These are phyloP conservation scores for Penicillium sp. DNA, from an alignment of 2,329 filamentous ascomycete genomes.

Conservation along the genomic window DNA sequence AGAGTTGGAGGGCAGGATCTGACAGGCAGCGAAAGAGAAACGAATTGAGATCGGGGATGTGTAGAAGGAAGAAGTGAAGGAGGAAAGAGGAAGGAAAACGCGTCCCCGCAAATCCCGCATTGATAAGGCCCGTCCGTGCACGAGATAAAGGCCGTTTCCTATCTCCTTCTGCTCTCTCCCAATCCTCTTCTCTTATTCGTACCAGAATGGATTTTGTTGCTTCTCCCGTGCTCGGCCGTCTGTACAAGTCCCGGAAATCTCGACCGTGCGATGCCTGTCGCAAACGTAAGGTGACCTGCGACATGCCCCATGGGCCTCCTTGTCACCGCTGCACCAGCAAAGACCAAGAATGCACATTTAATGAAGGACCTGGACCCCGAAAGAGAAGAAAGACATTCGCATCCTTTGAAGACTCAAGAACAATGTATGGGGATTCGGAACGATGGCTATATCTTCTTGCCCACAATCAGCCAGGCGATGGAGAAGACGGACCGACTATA, in stretches of 20 bases:
- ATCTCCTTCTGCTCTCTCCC: background rate
- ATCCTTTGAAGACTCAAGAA: background rate
- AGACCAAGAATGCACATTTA: slow-evolving; percentile 1
- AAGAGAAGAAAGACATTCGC: background rate
- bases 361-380: slow-evolving; percentile 1
- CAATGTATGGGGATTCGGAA: too few relatives aligned
- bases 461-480: too few relatives aligned
- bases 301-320: slow-evolving; percentile 3
- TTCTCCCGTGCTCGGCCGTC: background rate
- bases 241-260: slow-evolving; percentile 2
- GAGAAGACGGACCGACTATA: too few relatives aligned
- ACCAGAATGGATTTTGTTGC: too few relatives aligned
- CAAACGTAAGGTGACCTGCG: slow-evolving; percentile 3
- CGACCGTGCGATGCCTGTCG: slow-evolving; percentile 2
- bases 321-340: slow-evolving; percentile 1
- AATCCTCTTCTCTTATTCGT: background rate
- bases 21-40: too few relatives aligned
- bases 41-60: too few relatives aligned
- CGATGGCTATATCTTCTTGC: too few relatives aligned
- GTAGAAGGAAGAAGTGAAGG: too few relatives aligned
- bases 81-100: too few relatives aligned
- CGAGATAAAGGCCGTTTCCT: too few relatives aligned
- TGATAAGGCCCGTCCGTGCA: too few relatives aligned
- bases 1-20: background rate
- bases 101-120: too few relatives aligned